Evolutionary conservation across 371 early-diverging fungal genomes (phyloP), one percentile per base, ranked within the genome.

Genomic region (Massospora cicadina): DNA sequence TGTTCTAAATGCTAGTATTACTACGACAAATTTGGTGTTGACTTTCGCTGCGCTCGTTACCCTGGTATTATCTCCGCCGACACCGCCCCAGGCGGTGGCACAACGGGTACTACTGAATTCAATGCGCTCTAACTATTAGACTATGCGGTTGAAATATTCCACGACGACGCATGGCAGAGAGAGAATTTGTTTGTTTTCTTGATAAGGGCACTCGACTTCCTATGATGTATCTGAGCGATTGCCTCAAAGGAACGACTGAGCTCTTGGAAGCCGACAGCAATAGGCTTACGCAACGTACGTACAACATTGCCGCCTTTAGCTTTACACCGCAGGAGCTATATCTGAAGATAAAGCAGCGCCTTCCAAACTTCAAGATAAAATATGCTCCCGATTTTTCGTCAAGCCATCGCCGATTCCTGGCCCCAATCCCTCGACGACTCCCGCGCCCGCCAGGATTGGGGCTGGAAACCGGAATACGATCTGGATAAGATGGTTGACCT

Each of bases 81-180:
- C 67, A 75, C 79, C 29, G 72, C 74, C 27, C 78, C 81, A 2
- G 82, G 82, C 24, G 80, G 80, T 31, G 81, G 81, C 31, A 81
- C 82, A 31, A 75, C 80, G 10, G 81, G 57, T 57, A 57, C 26
- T 57, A 17, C 5, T 2, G 3, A 57, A 17, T 57, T 21, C 10
- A n/a, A 25, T 57, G 10, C 26, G 10, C 10, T 5, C 21, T 57
- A 57, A 57, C n/a, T 17, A 25, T 21, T 21, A 57, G 60, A 81
- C 54, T 81, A 81, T 27, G 82, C 82, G 23, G 77, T 81, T 62
- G 81, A 81, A 30, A 81, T 81, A 28, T 79, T 81, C 71, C 79
- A 81, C 63, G 75, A 73, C 1, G 80, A 79, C n/a, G 67, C n/a
- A n/a, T 81, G 31, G 71, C 74, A 43, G 67, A 68, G 21, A 75